Conservation (phyloP, 2,329 filamentous ascomycete genomes). For the Pestalotiopsis fici region DNA sequence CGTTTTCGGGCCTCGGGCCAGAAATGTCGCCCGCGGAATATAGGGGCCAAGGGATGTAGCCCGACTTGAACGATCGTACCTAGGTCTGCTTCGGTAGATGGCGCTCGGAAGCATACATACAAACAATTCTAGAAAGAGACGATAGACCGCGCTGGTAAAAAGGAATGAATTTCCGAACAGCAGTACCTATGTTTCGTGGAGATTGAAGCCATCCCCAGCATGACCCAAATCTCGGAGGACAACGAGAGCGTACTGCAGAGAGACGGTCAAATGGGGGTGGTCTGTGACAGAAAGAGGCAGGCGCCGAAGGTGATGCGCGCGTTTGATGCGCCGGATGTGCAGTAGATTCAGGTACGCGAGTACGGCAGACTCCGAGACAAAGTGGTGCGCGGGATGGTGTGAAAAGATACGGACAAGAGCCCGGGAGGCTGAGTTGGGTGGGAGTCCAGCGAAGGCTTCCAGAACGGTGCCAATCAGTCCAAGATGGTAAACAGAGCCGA, state of each 20-base stretch:
- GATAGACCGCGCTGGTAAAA: not conserved
- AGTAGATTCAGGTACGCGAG: constrained; percentile 8
- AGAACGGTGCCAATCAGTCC: constrained; percentile 5
- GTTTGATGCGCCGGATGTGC: constrained; percentile 3
- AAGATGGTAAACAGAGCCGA: constrained; percentile 6
- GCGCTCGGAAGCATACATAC: not conserved
- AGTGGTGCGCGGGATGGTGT: constrained; percentile 3
- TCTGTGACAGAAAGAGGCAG: constrained; percentile 9
- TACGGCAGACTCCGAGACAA: constrained; percentile 8
- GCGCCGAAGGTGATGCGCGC: constrained; percentile 2
- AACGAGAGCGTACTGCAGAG: not conserved
- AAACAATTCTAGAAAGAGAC: not conserved
- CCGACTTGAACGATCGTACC: not conserved
- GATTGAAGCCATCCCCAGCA: not conserved
- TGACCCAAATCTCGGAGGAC: not conserved
- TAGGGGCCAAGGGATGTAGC: not conserved
- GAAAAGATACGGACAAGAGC: constrained; percentile 1
- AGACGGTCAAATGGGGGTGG: not conserved
- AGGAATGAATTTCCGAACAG: not conserved
- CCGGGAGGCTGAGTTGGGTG: constrained; percentile 7
- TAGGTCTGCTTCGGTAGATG: not conserved
- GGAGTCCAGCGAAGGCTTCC: not conserved
- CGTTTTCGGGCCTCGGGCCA: not conserved
- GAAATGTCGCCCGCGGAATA: not conserved
- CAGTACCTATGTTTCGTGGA: not conserved